phyloP scores from a whole-genome alignment of 441 rosid species.

The Erysimum cheiri region DNA sequence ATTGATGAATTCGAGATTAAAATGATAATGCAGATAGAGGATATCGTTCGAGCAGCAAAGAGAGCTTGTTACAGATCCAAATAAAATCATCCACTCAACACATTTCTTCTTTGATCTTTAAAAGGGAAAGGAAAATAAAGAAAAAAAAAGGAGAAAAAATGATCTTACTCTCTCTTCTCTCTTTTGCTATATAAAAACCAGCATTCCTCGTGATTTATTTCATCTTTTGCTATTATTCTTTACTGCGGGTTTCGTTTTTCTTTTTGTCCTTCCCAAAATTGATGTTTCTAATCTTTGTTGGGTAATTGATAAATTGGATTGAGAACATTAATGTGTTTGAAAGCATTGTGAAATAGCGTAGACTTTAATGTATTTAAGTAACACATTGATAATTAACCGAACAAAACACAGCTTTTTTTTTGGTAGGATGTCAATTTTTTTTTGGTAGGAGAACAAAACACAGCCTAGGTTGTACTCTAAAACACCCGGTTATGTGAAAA shows the following conservation, averaged over 20 bases:
- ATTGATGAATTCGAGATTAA: neutral
- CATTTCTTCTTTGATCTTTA: slow-evolving; percentile 43
- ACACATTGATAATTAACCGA: too few relatives aligned
- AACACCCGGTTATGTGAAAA: too few relatives aligned
- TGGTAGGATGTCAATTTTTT: too few relatives aligned
- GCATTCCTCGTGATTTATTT: slow-evolving; percentile 39
- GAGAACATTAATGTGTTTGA: slow-evolving; percentile 16
- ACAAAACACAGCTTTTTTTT: too few relatives aligned
- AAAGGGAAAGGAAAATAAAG: slow-evolving; percentile 36
- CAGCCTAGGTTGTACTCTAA: too few relatives aligned
- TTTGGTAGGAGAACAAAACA: too few relatives aligned
- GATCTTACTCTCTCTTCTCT: slow-evolving; percentile 1
- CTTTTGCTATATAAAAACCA: slow-evolving; percentile 16
- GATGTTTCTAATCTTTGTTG: slow-evolving; percentile 18
- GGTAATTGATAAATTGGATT: slow-evolving; percentile 16
- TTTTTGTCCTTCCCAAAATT: slow-evolving; percentile 26
- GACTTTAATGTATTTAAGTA: too few relatives aligned
- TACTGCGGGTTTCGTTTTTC: slow-evolving; percentile 5
- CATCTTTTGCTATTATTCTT: slow-evolving; percentile 31
- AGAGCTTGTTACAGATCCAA: slow-evolving; percentile 80
- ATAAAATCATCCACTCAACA: slow-evolving; percentile 20
- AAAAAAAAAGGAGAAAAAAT: slow-evolving; percentile 13
- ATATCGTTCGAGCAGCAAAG: slow-evolving; percentile 82
- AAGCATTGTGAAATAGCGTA: too few relatives aligned
- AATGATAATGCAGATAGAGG: slow-evolving; percentile 57